These are phyloP conservation scores for Mycena pura DNA, from an alignment of 768 basidiomycete genomes.

Conservation along the genomic window DNA sequence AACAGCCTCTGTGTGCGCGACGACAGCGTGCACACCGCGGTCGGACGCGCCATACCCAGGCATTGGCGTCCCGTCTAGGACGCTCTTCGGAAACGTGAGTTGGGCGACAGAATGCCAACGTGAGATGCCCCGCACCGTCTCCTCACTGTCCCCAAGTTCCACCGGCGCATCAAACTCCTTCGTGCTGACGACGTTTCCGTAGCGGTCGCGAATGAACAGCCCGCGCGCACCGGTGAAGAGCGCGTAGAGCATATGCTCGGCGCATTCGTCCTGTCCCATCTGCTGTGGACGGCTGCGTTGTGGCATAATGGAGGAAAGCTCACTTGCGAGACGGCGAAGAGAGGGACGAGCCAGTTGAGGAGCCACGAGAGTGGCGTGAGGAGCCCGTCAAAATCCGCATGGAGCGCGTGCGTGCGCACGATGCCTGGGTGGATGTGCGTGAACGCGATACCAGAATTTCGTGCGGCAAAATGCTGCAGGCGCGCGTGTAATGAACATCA, in stretches of 20 bases:
- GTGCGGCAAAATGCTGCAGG: not conserved
- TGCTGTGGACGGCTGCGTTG: too few relatives aligned
- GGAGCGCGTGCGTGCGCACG: not conserved
- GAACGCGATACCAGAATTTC: not conserved
- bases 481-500: not conserved
- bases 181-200: constrained; percentile 13
- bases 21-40: constrained; percentile 5
- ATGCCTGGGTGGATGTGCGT: constrained; percentile 6
- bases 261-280: constrained; percentile 21
- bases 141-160: not conserved
- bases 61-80: constrained; percentile 16
- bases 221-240: constrained; percentile 17
- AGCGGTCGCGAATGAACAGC: constrained; percentile 7
- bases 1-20: constrained; percentile 12
- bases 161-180: constrained; percentile 7
- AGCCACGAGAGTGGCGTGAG: constrained; percentile 2
- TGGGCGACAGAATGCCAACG: not conserved
- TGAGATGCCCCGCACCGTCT: constrained; percentile 8
- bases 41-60: constrained; percentile 21
- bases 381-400: not conserved
- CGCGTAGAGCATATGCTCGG: constrained; percentile 29
- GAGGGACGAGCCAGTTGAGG: not conserved
- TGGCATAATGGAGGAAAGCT: not conserved
- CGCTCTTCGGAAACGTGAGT: constrained; percentile 1
- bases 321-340: not conserved